A percentile compares a stretch with the other conserved stretches of the same genome.
These are phyloP conservation scores for Jackrogersella minutella DNA, from an alignment of 495 filamentous ascomycete genomes.

Conservation along the genomic window DNA sequence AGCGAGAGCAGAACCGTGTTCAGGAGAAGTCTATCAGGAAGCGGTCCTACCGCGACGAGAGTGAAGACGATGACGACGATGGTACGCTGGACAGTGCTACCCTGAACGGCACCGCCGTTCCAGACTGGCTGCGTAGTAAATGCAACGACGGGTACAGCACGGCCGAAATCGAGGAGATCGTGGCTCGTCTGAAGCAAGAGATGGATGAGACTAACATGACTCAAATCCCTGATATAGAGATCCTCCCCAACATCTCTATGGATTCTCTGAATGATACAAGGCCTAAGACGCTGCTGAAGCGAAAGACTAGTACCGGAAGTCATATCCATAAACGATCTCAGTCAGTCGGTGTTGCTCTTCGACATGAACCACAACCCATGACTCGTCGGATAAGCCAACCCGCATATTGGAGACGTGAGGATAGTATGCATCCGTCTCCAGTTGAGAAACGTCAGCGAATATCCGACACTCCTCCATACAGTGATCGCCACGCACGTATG, in stretches of 20 bases:
- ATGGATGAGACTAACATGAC: slow-evolving; percentile 38
- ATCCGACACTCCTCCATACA: slow-evolving; percentile 17
- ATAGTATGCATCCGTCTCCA: slow-evolving; percentile 15
- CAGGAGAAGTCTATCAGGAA: slow-evolving; percentile 45
- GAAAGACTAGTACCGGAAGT: slow-evolving; percentile 29
- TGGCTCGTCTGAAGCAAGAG: slow-evolving; percentile 45
- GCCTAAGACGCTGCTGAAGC: slow-evolving; percentile 29
- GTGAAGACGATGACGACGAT: slow-evolving; percentile 40
- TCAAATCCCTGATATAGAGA: slow-evolving; percentile 71
- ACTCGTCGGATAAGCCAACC: slow-evolving; percentile 45
- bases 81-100: slow-evolving; percentile 22
- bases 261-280: slow-evolving; percentile 28
- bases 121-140: slow-evolving; percentile 51
- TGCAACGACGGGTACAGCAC: slow-evolving; percentile 50
- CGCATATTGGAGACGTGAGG: slow-evolving; percentile 16
- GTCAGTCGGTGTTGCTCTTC: slow-evolving; percentile 45
- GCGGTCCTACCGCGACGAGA: slow-evolving; percentile 39
- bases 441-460: slow-evolving; percentile 44
- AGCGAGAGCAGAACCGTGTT: slow-evolving; percentile 60
- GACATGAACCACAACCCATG: slow-evolving; percentile 32
- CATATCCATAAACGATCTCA: slow-evolving; percentile 50
- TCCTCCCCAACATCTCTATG: slow-evolving; percentile 63
- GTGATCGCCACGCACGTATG: slow-evolving; percentile 16
- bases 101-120: slow-evolving; percentile 49
- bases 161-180: slow-evolving; percentile 47